phyloP scores from a whole-genome alignment of 805 yeast genomes.

The Candida pseudoglaebosa region DNA sequence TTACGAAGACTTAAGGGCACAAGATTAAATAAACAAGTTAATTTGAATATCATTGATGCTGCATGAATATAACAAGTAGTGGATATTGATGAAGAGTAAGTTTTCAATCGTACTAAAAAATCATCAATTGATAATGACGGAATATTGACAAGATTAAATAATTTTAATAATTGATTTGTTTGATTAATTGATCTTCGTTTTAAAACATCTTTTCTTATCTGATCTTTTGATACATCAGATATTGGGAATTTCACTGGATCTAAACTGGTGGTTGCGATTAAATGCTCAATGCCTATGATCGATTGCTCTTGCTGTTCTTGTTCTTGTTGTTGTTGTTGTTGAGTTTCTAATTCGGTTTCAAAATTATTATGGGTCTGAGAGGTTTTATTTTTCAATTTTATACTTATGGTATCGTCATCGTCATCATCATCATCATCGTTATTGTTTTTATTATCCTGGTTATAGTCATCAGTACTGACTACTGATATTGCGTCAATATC shows the following conservation, averaged over 20 bases:
- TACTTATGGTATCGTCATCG: background rate
- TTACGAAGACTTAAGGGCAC: conserved; percentile 29
- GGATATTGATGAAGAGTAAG: conserved; percentile 38
- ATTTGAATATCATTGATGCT: conserved; percentile 34
- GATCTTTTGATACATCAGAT: conserved; percentile 13
- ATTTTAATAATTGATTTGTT: conserved; percentile 24
- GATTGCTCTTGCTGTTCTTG: conserved; percentile 1
- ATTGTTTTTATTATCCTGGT: background rate
- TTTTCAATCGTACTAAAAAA: conserved; percentile 33
- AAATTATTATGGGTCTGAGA: too few relatives aligned
- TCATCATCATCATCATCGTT: conserved; percentile 8
- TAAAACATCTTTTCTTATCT: conserved; percentile 19
- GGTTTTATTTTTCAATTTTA: background rate
- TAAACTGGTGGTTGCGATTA: conserved; percentile 10
- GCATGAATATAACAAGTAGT: conserved; percentile 38
- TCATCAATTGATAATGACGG: conserved; percentile 34
- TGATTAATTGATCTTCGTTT: conserved; percentile 16
- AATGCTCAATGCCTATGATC: conserved; percentile 9
- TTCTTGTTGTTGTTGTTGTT: background rate
- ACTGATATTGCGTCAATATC: background rate
- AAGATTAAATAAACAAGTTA: conserved; percentile 29
- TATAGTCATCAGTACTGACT: too few relatives aligned
- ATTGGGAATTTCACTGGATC: conserved; percentile 13
- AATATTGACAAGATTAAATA: conserved; percentile 30
- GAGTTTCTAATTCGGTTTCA: too few relatives aligned